Conservation (phyloP, 2,329 filamentous ascomycete genomes). For the Passalora sequoiae region DNA sequence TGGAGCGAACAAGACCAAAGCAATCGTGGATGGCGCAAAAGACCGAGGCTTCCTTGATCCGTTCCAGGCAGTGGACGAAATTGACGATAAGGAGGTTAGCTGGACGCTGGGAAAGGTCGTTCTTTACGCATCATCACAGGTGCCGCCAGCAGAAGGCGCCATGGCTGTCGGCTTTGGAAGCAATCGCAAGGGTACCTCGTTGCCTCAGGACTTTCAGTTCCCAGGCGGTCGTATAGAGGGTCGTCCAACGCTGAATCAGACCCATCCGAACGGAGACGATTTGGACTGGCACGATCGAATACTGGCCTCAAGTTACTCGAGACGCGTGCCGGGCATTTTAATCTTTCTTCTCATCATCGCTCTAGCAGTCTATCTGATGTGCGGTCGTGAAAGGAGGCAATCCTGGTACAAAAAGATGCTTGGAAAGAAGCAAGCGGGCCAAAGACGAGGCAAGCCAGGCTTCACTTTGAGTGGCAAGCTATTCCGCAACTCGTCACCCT, state of each 20-base stretch:
- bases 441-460: constrained; percentile 23
- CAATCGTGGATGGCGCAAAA: constrained; percentile 59
- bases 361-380: constrained; percentile 65
- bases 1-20: constrained; percentile 66
- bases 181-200: constrained; percentile 53
- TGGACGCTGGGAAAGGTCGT: constrained; percentile 98
- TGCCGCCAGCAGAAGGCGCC: constrained; percentile 59
- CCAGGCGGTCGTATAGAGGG: constrained; percentile 50
- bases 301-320: constrained; percentile 58
- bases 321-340: constrained; percentile 67
- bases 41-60: constrained; percentile 72
- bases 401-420: constrained; percentile 52
- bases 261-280: constrained; percentile 40
- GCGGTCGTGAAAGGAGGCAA: constrained; percentile 70
- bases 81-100: constrained; percentile 85
- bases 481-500: constrained; percentile 52
- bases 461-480: constrained; percentile 48
- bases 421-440: constrained; percentile 41
- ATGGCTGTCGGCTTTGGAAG: constrained; percentile 89
- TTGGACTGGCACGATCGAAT: constrained; percentile 55
- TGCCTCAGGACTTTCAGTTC: constrained; percentile 68
- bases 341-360: constrained; percentile 71
- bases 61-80: constrained; percentile 90
- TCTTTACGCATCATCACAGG: constrained; percentile 84
- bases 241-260: constrained; percentile 36